Evolutionary conservation across 2,329 filamentous ascomycete species (phyloP), one percentile per base, ranked within the genome.

Genomic region (Claviceps maximensis): DNA sequence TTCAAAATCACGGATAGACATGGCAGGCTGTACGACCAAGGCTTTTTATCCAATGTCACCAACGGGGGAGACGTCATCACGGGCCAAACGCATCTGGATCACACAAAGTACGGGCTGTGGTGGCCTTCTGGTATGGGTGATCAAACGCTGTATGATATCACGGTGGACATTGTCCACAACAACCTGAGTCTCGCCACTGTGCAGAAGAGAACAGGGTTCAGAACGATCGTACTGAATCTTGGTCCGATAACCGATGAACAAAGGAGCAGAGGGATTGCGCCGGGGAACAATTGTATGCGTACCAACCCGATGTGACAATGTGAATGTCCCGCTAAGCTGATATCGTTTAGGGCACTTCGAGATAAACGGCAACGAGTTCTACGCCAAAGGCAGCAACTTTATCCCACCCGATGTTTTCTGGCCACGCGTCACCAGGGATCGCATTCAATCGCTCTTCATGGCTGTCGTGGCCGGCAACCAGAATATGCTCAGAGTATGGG

Each of bases 401-500:
- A 55, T 59, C 17, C 57, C 57, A 1, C 57, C 57, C 0, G 57
- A 59, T 53, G 54, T 56, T 2, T 59, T 59, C 13, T 59, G 57
- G 57, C 57, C 57, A 13, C 69, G 78, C 45, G 79, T 83, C 6
- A 82, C 77, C 0, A 62, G 69, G 25, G 65, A 67, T 0, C 73
- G 71, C 45, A 79, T 84, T 58, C 62, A 65, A 6, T 68, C 72
- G 51, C 68, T 79, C 12, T 59, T 59, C 53, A 72, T 76, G 0
- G 75, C 76, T 2, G 69, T 78, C 1, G 71, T 71, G 25, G 78
- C 76, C 2, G 55, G 56, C 10, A 80, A 83, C 55, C 80, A 83
- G 60, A 83, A 83, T 59, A 82, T 83, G 79, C 70, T 83, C 3
- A 72, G 80, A 6, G 74, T 83, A 2, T 83, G 80, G 80, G 72